Evolutionary conservation across 345 rosid species (phyloP).

Genomic region (Salix purpurea): DNA sequence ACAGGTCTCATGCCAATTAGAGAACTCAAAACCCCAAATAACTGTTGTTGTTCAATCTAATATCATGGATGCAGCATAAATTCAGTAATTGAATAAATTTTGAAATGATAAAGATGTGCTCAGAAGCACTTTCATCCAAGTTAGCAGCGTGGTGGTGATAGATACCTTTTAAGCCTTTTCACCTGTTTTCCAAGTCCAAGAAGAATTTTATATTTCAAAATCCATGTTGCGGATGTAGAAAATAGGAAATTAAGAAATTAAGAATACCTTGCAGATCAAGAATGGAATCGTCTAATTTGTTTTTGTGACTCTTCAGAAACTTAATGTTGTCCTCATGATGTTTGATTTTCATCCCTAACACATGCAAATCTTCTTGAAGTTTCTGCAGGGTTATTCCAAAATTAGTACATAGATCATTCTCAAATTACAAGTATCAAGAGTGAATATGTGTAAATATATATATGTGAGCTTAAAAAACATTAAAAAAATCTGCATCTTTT

Average conservation of each 20-base stretch:
- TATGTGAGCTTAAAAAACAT: neutral
- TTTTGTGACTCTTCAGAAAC: constrained; percentile 44
- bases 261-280: constrained; percentile 59
- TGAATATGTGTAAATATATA: neutral
- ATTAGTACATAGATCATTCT: neutral
- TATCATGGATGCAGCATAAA: neutral
- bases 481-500: neutral
- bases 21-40: neutral
- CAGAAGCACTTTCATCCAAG: neutral
- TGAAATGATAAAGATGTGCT: neutral
- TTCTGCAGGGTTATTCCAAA: constrained; percentile 32
- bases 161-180: neutral
- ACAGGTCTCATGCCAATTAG: too few species aligned
- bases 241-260: neutral
- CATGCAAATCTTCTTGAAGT: constrained; percentile 65
- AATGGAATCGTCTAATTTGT: constrained; percentile 56
- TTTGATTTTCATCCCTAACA: constrained; percentile 57
- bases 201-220: neutral
- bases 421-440: neutral
- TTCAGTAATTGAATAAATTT: neutral
- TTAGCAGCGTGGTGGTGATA: neutral
- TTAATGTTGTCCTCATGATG: constrained; percentile 58
- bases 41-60: neutral
- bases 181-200: neutral
- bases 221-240: neutral